A percentile compares a stretch with the other conserved stretches of the same genome.
Conservation (phyloP, 2,329 filamentous ascomycete genomes). For the Fusarium sp. region DNA sequence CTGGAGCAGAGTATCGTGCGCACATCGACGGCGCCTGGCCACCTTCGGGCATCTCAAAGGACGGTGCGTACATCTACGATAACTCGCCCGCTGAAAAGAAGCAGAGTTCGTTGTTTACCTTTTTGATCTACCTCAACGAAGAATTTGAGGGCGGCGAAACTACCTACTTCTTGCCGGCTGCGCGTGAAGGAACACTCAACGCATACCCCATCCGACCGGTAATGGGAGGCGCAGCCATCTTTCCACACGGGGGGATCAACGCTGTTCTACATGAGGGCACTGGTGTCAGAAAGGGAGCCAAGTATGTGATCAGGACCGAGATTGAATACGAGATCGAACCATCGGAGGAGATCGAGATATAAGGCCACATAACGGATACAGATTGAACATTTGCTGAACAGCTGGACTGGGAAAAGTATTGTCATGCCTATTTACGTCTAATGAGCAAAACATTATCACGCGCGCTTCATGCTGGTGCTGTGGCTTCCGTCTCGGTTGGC, state of each 20-base stretch:
- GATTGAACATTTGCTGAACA: constrained; percentile 13
- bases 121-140: constrained; percentile 76
- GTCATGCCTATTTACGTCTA: constrained; percentile 22
- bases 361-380: background rate
- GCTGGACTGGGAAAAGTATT: constrained; percentile 27
- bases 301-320: constrained; percentile 77
- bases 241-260: constrained; percentile 75
- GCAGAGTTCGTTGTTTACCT: constrained; percentile 76
- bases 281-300: constrained; percentile 72
- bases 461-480: background rate
- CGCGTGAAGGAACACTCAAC: constrained; percentile 72
- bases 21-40: constrained; percentile 81
- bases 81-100: constrained; percentile 67
- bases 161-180: constrained; percentile 74
- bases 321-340: constrained; percentile 74
- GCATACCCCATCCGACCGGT: constrained; percentile 75
- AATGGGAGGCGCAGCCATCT: constrained; percentile 75
- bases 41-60: constrained; percentile 70
- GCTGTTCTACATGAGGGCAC: constrained; percentile 77
- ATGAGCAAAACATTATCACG: constrained; percentile 16
- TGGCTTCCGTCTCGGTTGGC: constrained; percentile 10
- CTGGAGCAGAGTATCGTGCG: constrained; percentile 76
- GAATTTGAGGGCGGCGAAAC: constrained; percentile 79
- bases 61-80: constrained; percentile 73
- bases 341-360: constrained; percentile 12